A percentile compares a stretch with the other conserved stretches of the same genome.
These are phyloP conservation scores for Colletotrichum sp. DNA, from an alignment of 2,329 filamentous ascomycete species.

Conservation along the genomic window DNA sequence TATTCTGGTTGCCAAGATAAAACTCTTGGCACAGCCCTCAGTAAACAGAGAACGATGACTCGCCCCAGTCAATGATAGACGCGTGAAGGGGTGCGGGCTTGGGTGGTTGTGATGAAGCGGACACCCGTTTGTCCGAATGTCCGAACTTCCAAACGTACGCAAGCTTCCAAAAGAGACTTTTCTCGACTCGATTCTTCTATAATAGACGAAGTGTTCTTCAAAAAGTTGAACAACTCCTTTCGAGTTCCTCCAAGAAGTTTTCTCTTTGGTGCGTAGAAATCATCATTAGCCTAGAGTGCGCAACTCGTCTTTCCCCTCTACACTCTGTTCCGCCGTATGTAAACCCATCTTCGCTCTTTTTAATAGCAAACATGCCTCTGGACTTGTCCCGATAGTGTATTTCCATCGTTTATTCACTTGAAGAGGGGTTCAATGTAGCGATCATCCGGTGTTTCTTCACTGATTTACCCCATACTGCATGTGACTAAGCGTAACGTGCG, in stretches of 20 bases:
- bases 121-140: background rate
- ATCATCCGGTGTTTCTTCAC: background rate
- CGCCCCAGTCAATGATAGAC: background rate
- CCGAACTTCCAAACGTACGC: background rate
- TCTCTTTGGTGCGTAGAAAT: background rate
- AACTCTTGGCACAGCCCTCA: background rate
- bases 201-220: background rate
- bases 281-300: background rate
- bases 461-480: background rate
- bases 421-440: background rate
- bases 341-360: background rate
- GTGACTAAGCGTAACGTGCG: background rate
- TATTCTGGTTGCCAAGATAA: background rate
- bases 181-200: background rate
- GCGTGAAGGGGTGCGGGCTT: background rate
- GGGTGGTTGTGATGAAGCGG: background rate
- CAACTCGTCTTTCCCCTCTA: background rate
- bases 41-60: background rate
- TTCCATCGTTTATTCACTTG: background rate
- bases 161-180: background rate
- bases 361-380: background rate
- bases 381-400: background rate
- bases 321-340: accelerated
- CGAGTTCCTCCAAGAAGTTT: background rate
- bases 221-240: background rate